phyloP scores from a whole-genome alignment of 2,329 filamentous ascomycete genomes.

The Aspergillus glaucus region DNA sequence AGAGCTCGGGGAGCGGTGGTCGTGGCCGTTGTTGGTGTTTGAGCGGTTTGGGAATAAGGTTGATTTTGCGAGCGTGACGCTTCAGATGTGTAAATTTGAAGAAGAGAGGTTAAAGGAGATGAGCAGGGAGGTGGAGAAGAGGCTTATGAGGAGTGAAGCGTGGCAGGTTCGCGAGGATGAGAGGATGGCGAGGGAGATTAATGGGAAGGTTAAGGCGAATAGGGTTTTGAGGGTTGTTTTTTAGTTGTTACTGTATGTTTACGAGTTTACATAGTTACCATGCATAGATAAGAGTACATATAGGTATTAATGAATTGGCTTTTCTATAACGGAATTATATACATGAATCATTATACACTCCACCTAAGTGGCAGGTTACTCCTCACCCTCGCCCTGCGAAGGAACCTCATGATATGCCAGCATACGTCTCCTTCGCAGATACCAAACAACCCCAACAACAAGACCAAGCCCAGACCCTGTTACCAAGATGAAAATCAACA shows the following conservation, averaged over 20 bases:
- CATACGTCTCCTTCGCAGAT: conserved; percentile 15
- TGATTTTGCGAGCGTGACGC: conserved; percentile 10
- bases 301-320: neutral
- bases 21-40: conserved; percentile 14
- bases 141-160: conserved; percentile 12
- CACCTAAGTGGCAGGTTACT: neutral
- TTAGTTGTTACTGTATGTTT: conserved; percentile 1
- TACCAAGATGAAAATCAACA: conserved; percentile 25
- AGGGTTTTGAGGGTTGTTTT: conserved; percentile 11
- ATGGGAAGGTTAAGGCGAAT: conserved; percentile 5
- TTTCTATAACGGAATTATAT: neutral
- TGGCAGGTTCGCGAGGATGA: conserved; percentile 14
- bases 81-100: conserved; percentile 10
- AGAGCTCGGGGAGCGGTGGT: conserved; percentile 16
- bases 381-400: conserved; percentile 17
- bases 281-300: neutral
- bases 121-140: conserved; percentile 12
- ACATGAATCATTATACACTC: neutral
- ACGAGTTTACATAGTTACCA: neutral
- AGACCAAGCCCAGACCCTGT: conserved; percentile 18
- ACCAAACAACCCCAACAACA: conserved; percentile 14
- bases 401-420: conserved; percentile 24
- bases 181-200: conserved; percentile 9
- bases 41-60: conserved; percentile 3
- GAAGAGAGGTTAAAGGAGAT: conserved; percentile 6